phyloP scores from a whole-genome alignment of 306 rosid species.

The Hippophae rhamnoides region DNA sequence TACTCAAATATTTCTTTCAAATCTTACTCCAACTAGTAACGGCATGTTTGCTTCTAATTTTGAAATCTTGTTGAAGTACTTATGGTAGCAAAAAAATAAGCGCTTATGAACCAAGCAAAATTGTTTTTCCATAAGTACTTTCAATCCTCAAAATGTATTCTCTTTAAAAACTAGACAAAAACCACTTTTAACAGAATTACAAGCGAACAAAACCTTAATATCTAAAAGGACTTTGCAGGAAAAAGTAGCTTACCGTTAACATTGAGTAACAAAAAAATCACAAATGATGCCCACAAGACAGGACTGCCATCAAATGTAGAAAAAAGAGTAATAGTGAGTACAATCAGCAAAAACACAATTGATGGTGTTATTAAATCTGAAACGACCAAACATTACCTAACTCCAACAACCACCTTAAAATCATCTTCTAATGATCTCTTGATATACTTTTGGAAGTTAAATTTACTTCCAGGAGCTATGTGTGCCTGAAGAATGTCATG shows the following conservation, averaged over 20 bases:
- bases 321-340: background rate
- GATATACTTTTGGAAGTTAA: slow-evolving; percentile 83
- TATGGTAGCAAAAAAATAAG: too few species aligned
- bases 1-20: background rate
- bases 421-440: slow-evolving; percentile 94
- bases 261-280: slow-evolving; percentile 64
- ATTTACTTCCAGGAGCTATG: slow-evolving; percentile 42
- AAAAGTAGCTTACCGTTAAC: slow-evolving; percentile 44
- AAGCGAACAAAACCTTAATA: too few species aligned
- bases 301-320: slow-evolving; percentile 53
- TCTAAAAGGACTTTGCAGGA: background rate
- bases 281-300: slow-evolving; percentile 71
- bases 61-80: too few species aligned
- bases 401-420: slow-evolving; percentile 81
- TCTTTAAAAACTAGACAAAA: too few species aligned
- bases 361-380: background rate
- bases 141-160: too few species aligned
- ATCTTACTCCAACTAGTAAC: slow-evolving; percentile 1
- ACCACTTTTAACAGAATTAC: too few species aligned
- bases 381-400: slow-evolving; percentile 39
- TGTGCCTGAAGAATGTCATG: too few species aligned
- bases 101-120: too few species aligned
- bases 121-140: too few species aligned
- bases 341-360: background rate
- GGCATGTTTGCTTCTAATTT: too few species aligned